These are phyloP conservation scores for Wickerhamomyces canadensis DNA, from an alignment of 805 yeast genomes.

Conservation along the genomic window DNA sequence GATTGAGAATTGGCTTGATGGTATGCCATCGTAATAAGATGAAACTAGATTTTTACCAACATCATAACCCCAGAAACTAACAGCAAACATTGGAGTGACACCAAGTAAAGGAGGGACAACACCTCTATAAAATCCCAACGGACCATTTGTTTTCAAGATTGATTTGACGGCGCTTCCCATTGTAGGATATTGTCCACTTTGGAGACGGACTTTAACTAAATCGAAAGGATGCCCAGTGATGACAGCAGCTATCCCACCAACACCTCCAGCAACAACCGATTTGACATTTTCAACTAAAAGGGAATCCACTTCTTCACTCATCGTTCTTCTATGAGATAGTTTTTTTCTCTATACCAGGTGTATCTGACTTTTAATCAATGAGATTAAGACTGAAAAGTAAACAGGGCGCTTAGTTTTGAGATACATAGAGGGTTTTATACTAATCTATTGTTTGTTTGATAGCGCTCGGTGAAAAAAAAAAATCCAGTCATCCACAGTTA, in stretches of 20 bases:
- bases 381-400: neutral
- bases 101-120: constrained; percentile 94
- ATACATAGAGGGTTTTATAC: too few species aligned
- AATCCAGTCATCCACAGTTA: too few species aligned
- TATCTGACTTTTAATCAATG: neutral
- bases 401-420: neutral
- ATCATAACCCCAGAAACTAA: constrained; percentile 97
- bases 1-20: constrained; percentile 44
- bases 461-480: too few species aligned
- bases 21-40: constrained; percentile 28
- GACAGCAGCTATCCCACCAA: constrained; percentile 96
- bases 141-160: constrained; percentile 71
- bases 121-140: constrained; percentile 83
- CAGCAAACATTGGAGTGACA: constrained; percentile 98
- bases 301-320: constrained; percentile 21
- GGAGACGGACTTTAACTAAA: constrained; percentile 84
- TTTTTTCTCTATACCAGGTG: too few species aligned
- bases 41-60: constrained; percentile 77
- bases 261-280: constrained; percentile 89
- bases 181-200: constrained; percentile 60
- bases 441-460: too few species aligned
- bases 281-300: constrained; percentile 65
- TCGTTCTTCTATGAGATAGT: constrained; percentile 2
- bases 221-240: constrained; percentile 96
- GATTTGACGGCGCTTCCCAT: constrained; percentile 62